phyloP scores from a whole-genome alignment of 2,329 filamentous ascomycete species.

The Fusarium humuli region DNA sequence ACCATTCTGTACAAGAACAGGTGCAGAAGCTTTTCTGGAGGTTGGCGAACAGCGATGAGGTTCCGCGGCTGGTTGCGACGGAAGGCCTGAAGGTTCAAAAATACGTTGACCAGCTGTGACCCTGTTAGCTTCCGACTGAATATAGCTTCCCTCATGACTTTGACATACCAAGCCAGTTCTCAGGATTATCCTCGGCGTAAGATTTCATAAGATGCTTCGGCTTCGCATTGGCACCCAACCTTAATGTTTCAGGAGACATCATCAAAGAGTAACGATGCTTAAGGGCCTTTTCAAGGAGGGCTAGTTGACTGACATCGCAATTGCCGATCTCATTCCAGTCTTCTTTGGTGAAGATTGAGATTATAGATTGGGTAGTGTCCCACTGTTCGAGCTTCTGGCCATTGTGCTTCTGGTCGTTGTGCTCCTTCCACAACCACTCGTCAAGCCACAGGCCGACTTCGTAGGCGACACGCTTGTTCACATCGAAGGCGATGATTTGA shows the following conservation, averaged over 20 bases:
- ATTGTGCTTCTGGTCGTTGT: constrained; percentile 51
- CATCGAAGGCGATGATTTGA: constrained; percentile 46
- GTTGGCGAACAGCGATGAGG: constrained; percentile 40
- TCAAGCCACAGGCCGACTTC: constrained; percentile 54
- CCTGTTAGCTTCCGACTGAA: constrained; percentile 25
- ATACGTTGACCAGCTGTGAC: constrained; percentile 47
- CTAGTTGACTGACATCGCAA: constrained; percentile 33
- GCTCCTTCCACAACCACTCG: constrained; percentile 49
- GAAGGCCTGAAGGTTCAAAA: constrained; percentile 47
- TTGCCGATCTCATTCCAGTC: constrained; percentile 49
- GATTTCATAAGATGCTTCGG: constrained; percentile 47
- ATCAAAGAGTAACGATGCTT: constrained; percentile 48
- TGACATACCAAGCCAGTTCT: constrained; percentile 55
- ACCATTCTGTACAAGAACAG: constrained; percentile 36
- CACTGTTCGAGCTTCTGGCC: constrained; percentile 49
- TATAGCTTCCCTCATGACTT: background rate
- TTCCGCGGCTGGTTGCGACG: constrained; percentile 41
- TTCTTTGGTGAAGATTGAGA: constrained; percentile 43
- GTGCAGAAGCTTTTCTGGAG: constrained; percentile 32
- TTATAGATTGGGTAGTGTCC: constrained; percentile 43
- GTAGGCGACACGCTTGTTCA: constrained; percentile 42
- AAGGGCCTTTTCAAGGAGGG: constrained; percentile 50
- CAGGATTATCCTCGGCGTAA: constrained; percentile 42
- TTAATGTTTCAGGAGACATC: constrained; percentile 27
- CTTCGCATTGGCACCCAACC: constrained; percentile 19